Conservation (phyloP, 108 stramenopile genomes). For the Heterococcus sp. region DNA sequence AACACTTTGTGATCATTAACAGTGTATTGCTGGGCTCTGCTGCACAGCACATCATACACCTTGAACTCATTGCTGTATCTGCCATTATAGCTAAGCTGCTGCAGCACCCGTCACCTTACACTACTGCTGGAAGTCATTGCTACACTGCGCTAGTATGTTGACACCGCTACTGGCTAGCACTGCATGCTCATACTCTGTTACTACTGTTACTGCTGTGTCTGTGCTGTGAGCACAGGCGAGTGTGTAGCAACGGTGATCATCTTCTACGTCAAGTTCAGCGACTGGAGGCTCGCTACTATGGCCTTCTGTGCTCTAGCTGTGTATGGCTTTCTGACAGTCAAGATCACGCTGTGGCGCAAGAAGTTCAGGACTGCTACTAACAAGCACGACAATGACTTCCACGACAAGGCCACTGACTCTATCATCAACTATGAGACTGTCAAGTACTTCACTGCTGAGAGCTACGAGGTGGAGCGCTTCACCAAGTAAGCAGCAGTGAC, state of each 20-base stretch:
- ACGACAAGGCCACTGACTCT: slow-evolving; percentile 81
- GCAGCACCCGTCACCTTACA: too few relatives aligned
- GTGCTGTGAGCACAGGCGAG: too few relatives aligned
- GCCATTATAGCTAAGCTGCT: too few relatives aligned
- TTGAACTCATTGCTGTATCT: too few relatives aligned
- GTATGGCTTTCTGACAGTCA: slow-evolving; percentile 83
- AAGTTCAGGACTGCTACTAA: slow-evolving; percentile 86
- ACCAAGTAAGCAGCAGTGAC: not conserved
- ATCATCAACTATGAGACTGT: slow-evolving; percentile 94
- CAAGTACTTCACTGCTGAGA: slow-evolving; percentile 91
- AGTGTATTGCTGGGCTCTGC: too few relatives aligned
- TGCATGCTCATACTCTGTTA: too few relatives aligned
- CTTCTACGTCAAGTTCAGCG: slow-evolving; percentile 71
- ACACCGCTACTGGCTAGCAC: too few relatives aligned
- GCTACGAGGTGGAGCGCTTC: slow-evolving; percentile 68
- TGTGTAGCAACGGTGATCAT: slow-evolving; percentile 80
- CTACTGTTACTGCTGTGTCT: too few relatives aligned
- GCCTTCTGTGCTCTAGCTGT: slow-evolving; percentile 82
- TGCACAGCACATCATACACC: too few relatives aligned
- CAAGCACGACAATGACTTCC: slow-evolving; percentile 86
- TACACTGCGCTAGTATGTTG: too few relatives aligned
- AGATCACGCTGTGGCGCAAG: slow-evolving; percentile 89
- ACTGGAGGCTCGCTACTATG: slow-evolving; percentile 69
- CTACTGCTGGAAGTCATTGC: too few relatives aligned
- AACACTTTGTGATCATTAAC: too few relatives aligned